These are phyloP conservation scores for Neonectria neomacrospora DNA, from an alignment of 2,329 filamentous ascomycete species.

Conservation along the genomic window DNA sequence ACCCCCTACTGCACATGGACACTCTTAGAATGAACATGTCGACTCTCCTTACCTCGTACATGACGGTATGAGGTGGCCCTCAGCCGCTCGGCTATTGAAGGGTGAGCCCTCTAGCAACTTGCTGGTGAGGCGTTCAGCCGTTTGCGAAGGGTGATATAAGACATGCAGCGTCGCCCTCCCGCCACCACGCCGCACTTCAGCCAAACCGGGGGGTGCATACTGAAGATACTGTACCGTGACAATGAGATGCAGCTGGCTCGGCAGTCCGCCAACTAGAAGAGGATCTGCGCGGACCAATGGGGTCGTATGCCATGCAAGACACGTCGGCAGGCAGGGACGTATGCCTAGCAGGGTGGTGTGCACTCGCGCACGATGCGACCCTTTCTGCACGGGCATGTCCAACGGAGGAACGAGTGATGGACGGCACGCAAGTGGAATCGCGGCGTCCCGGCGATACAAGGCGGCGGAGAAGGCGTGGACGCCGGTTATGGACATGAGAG, in stretches of 20 bases:
- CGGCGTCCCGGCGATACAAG: background rate
- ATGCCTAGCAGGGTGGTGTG: constrained; percentile 22
- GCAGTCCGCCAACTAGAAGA: background rate
- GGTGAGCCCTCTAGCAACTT: background rate
- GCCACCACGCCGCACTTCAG: background rate
- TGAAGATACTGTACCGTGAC: background rate
- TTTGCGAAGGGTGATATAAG: constrained; percentile 11
- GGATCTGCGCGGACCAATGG: constrained; percentile 4
- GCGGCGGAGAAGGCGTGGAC: background rate
- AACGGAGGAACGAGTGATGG: background rate
- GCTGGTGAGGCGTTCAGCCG: constrained; percentile 6
- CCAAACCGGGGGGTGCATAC: background rate
- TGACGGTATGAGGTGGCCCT: background rate
- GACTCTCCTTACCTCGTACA: background rate
- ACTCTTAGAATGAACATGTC: background rate
- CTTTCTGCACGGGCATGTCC: constrained; percentile 4
- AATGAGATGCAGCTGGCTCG: background rate
- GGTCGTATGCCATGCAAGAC: constrained; percentile 19
- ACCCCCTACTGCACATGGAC: background rate
- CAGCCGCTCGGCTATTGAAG: background rate
- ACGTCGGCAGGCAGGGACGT: constrained; percentile 21
- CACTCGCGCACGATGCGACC: constrained; percentile 23
- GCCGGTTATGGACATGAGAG: background rate
- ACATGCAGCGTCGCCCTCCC: constrained; percentile 13
- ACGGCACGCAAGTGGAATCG: constrained; percentile 13